Percentiles rank a stretch among this genome's conserved stretches.
phyloP scores from a whole-genome alignment of 2,329 filamentous ascomycete species.

The Xylaria sp. region DNA sequence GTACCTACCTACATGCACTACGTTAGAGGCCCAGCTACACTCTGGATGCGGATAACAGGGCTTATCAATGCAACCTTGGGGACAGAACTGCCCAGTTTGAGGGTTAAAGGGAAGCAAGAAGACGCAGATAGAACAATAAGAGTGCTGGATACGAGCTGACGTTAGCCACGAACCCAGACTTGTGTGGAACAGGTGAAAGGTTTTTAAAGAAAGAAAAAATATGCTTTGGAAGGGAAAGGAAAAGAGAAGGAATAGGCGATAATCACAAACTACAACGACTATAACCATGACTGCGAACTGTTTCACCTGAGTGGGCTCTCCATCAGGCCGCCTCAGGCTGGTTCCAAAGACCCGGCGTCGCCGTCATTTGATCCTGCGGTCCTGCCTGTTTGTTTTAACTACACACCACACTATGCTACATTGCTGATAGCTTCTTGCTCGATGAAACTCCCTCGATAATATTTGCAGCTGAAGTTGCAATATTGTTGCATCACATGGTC shows the following conservation, averaged over 20 bases:
- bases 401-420: neutral
- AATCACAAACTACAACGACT: neutral
- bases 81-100: constrained; percentile 13
- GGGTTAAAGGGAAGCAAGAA: constrained; percentile 29
- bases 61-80: constrained; percentile 15
- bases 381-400: constrained; percentile 23
- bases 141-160: constrained; percentile 8
- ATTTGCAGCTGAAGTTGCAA: constrained; percentile 10
- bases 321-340: constrained; percentile 14
- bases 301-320: constrained; percentile 40
- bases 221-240: neutral
- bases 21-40: neutral
- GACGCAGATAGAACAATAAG: constrained; percentile 24
- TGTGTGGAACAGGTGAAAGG: too few relatives aligned
- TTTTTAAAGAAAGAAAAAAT: too few relatives aligned
- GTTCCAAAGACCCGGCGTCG: constrained; percentile 3
- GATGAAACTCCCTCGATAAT: constrained; percentile 1
- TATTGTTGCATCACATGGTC: neutral
- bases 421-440: constrained; percentile 14
- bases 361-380: constrained; percentile 14
- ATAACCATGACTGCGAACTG: constrained; percentile 26
- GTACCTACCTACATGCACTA: neutral
- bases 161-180: neutral
- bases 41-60: constrained; percentile 11
- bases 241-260: neutral